Conservation (phyloP, 345 rosid species). For the Lepidium sativum region DNA sequence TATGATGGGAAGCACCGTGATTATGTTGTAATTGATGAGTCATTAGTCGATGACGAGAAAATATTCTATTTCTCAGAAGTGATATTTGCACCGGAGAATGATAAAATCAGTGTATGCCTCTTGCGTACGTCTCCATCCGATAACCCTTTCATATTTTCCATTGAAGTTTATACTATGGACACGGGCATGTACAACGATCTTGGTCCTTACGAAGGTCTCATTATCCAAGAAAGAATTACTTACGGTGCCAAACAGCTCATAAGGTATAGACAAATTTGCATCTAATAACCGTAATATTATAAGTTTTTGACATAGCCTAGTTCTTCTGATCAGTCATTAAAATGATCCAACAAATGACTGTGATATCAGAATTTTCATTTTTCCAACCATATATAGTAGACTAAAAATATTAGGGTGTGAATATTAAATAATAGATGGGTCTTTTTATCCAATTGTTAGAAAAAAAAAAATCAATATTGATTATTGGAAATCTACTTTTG, state of each 20-base stretch:
- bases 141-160: conserved; percentile 6
- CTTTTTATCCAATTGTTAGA: too few relatives aligned
- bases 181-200: conserved; percentile 3
- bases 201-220: conserved; percentile 7
- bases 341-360: too few relatives aligned
- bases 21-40: background rate
- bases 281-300: background rate
- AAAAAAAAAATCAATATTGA: too few relatives aligned
- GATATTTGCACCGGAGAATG: background rate
- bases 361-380: too few relatives aligned
- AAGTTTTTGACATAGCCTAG: too few relatives aligned
- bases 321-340: too few relatives aligned
- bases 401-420: too few relatives aligned
- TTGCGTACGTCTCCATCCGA: background rate
- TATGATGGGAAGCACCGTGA: background rate
- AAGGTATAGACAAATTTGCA: background rate
- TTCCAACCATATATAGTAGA: too few relatives aligned
- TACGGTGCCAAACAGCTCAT: background rate
- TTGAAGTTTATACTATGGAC: conserved; percentile 5
- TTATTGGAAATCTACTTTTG: too few relatives aligned
- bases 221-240: background rate
- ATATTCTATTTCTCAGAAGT: background rate
- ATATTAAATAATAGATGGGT: too few relatives aligned
- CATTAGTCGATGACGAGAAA: background rate
- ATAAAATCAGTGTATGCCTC: conserved; percentile 1